Evolutionary conservation across 495 filamentous ascomycete species (phyloP), one percentile per base, ranked within the genome.

Genomic region (Umbilicaria muhlenbergii): DNA sequence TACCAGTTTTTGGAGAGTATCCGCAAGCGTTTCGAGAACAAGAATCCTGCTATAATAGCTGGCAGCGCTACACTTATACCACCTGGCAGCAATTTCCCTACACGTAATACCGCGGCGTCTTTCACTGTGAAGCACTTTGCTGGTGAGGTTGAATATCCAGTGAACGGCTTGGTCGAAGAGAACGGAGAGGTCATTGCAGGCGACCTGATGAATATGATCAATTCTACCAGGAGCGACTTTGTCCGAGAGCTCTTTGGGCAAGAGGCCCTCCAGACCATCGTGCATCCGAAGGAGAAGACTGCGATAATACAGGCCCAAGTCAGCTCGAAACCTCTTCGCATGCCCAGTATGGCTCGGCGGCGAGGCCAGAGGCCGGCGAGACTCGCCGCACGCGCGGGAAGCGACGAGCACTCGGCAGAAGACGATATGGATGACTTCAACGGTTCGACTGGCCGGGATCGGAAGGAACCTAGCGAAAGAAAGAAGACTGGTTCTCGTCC

Each of bases 291-390:
- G 46, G 91, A 98, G 61, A 81, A 77, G 57, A 78, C 75, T 0
- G 83, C 91, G 3, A 85, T 98, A 50, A 85, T 95, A 74, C 91
- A 98, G 63, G 91, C 89, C 0, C 86, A 88, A 44, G 84, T 98
- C 49, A 92, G 86, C 64, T 94, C 88, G 2, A 92, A 87, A 59
- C 91, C 91, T 6, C 71, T 85, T 56, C 80, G 91, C 35, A 85
- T 83, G 63, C 91, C 91, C 1, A 94, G 87, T 54, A 84, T 98
- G 67, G 88, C 93, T 53, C 77, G 82, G 21, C 74, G 74, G 51
- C 82, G 78, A 56, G 67, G 66, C 5, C 70, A 73, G 24, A 64
- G 70, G 19, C 60, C 70, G 15, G 65, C 62, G 1, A 55, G 65
- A 49, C 60, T 65, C 41, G 62, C 57, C 36, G 53, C 54, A 13